Conservation (phyloP, 2,329 filamentous ascomycete genomes). For the Sclerotinia borealis region DNA sequence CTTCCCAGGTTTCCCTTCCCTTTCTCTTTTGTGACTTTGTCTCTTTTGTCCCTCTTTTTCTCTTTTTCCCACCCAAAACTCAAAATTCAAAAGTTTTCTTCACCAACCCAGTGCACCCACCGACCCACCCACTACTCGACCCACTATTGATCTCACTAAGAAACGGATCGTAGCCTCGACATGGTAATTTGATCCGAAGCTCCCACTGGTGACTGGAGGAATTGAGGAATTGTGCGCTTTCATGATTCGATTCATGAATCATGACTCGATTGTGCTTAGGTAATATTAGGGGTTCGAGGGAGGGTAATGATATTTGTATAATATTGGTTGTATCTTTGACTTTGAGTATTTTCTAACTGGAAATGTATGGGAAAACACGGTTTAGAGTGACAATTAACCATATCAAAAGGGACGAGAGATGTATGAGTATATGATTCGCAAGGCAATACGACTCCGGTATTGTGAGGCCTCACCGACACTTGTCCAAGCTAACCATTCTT, state of each 20-base stretch:
- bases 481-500: background rate
- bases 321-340: too few relatives aligned
- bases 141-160: background rate
- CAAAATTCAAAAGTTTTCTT: background rate
- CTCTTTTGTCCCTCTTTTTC: too few relatives aligned
- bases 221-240: background rate
- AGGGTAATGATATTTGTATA: too few relatives aligned
- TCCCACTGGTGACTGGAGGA: background rate
- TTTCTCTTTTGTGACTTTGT: too few relatives aligned
- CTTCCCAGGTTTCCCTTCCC: too few relatives aligned
- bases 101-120: too few relatives aligned
- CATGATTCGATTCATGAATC: background rate
- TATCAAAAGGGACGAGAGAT: background rate
- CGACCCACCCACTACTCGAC: background rate
- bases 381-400: too few relatives aligned
- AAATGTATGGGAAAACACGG: background rate
- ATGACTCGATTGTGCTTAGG: conserved; percentile 1
- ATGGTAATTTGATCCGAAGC: background rate
- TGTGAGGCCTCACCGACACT: background rate
- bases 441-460: background rate
- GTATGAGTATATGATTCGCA: background rate
- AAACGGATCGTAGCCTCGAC: background rate
- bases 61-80: too few relatives aligned
- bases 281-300: background rate
- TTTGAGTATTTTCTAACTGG: background rate